Conservation (phyloP, 768 basidiomycete species). For the Lentinula sp. region DNA sequence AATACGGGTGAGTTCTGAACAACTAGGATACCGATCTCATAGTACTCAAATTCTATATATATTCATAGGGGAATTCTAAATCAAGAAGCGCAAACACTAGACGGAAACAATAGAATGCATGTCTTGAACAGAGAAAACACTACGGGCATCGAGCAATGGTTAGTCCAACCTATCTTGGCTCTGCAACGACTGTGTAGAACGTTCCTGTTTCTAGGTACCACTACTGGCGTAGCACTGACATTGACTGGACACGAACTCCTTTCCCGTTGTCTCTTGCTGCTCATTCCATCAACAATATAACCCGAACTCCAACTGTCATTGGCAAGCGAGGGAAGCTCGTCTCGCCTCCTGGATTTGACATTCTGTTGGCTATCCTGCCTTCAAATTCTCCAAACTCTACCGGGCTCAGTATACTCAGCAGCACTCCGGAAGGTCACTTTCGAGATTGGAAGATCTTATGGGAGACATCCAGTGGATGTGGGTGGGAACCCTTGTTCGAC, state of each 20-base stretch:
- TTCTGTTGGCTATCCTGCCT: slow-evolving; percentile 23
- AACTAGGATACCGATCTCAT: not conserved
- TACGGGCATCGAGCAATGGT: slow-evolving; percentile 27
- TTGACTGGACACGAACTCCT: slow-evolving; percentile 25
- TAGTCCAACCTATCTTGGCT: not conserved
- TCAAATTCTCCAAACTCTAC: slow-evolving; percentile 27
- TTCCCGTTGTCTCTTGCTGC: slow-evolving; percentile 18
- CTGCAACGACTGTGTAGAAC: not conserved
- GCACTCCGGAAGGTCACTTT: slow-evolving; percentile 24
- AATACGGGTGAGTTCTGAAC: slow-evolving; percentile 23
- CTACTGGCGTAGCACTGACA: slow-evolving; percentile 9
- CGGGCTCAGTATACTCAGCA: slow-evolving; percentile 22
- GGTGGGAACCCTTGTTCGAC: slow-evolving; percentile 26
- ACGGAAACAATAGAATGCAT: slow-evolving; percentile 21
- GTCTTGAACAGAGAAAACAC: slow-evolving; percentile 31
- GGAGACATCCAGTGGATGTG: slow-evolving; percentile 22
- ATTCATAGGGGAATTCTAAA: slow-evolving; percentile 22
- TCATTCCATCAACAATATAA: slow-evolving; percentile 25
- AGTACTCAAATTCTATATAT: not conserved
- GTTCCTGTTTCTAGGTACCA: slow-evolving; percentile 10
- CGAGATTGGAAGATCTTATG: slow-evolving; percentile 25
- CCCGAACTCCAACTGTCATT: slow-evolving; percentile 27
- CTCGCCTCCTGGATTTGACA: slow-evolving; percentile 5
- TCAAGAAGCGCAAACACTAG: slow-evolving; percentile 25
- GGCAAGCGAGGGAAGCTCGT: slow-evolving; percentile 32